Conservation (phyloP, 352 stramenopile species). For the Thraustotheca clavata region DNA sequence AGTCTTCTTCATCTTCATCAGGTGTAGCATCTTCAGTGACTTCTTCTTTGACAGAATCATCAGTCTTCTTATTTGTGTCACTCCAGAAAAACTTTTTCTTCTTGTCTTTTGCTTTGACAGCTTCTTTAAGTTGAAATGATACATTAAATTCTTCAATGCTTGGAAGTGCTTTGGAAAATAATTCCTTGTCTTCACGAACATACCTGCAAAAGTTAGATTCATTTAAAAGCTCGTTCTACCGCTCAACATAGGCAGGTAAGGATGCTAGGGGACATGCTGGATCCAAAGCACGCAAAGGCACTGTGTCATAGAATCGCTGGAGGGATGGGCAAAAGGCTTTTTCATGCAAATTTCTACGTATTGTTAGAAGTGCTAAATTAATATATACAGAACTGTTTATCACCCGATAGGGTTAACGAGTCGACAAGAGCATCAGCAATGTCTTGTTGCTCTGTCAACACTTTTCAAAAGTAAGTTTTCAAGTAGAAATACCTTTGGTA, state of each 20-base stretch:
- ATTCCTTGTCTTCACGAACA: slow-evolving; percentile 12
- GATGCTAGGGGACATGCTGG: slow-evolving; percentile 35
- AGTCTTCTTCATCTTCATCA: slow-evolving; percentile 33
- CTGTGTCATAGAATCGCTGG: slow-evolving; percentile 58
- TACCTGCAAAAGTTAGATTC: slow-evolving; percentile 28
- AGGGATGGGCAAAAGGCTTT: slow-evolving; percentile 55
- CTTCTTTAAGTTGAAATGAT: slow-evolving; percentile 68
- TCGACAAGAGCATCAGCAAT: slow-evolving; percentile 65
- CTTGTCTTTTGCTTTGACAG: slow-evolving; percentile 48
- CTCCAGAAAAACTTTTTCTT: slow-evolving; percentile 82
- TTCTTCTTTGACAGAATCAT: slow-evolving; percentile 39
- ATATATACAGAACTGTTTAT: slow-evolving; percentile 29
- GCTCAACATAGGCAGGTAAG: slow-evolving; percentile 49
- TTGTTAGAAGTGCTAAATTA: not conserved
- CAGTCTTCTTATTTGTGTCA: slow-evolving; percentile 32
- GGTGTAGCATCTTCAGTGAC: slow-evolving; percentile 21
- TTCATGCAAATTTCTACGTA: slow-evolving; percentile 32
- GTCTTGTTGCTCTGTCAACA: slow-evolving; percentile 36
- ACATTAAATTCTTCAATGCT: slow-evolving; percentile 56
- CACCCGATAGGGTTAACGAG: slow-evolving; percentile 52
- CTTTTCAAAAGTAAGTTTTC: not conserved
- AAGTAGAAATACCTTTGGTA: slow-evolving; percentile 19
- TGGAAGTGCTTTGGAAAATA: not conserved
- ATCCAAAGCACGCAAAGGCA: slow-evolving; percentile 48
- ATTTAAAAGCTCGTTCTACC: slow-evolving; percentile 22